phyloP scores from a whole-genome alignment of 2,329 filamentous ascomycete species.

The Metarhizium robertsii region DNA sequence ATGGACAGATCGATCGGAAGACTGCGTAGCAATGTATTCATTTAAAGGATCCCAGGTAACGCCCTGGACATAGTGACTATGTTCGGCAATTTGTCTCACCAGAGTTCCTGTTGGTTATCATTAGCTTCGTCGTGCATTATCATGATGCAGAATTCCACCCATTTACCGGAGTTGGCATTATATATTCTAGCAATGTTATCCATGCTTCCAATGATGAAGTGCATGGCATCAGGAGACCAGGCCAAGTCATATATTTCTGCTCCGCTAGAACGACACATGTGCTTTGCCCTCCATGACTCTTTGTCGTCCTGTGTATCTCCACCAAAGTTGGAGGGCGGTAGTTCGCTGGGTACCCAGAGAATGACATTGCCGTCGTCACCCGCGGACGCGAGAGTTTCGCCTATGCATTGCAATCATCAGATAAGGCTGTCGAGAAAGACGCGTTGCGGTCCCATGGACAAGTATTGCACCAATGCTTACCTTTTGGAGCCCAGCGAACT shows the following conservation, averaged over 20 bases:
- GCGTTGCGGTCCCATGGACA: background rate
- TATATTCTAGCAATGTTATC: constrained; percentile 97
- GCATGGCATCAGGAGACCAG: constrained; percentile 94
- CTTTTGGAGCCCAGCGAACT: constrained; percentile 89
- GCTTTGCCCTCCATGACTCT: constrained; percentile 92
- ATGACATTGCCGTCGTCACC: constrained; percentile 97
- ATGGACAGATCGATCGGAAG: constrained; percentile 94
- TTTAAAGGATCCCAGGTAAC: constrained; percentile 98
- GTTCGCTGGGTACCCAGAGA: constrained; percentile 86
- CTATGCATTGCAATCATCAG: constrained; percentile 32
- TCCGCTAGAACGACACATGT: constrained; percentile 92
- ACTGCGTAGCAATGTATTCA: constrained; percentile 96
- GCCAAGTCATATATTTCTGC: constrained; percentile 97
- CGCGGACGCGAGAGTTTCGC: constrained; percentile 86
- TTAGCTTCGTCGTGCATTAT: background rate
- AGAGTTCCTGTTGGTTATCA: constrained; percentile 36
- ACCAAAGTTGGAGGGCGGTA: constrained; percentile 60
- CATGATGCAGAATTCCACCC: background rate
- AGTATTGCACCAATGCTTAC: constrained; percentile 35
- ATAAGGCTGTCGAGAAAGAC: background rate
- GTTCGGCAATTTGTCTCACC: constrained; percentile 90
- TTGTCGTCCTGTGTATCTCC: constrained; percentile 86
- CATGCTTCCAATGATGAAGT: constrained; percentile 99
- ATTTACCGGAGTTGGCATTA: constrained; percentile 77
- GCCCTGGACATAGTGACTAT: constrained; percentile 96